Evolutionary conservation across 1,139 yeast species (phyloP).

Genomic region (Yamadazyma friedrichii): DNA sequence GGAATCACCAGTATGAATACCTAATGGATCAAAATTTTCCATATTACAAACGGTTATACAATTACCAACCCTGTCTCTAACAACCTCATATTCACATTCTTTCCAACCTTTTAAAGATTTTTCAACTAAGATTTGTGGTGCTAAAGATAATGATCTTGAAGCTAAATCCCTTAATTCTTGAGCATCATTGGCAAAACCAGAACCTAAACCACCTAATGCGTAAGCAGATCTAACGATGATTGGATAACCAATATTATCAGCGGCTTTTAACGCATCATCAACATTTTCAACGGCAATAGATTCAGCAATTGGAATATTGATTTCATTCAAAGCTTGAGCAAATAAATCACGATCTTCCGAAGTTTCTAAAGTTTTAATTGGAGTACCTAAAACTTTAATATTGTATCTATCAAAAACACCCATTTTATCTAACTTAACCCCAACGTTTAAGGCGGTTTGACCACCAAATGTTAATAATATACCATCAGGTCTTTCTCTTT

Average conservation of each 20-base stretch:
- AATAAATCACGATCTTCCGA: slow-evolving; percentile 97
- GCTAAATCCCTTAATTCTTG: slow-evolving; percentile 83
- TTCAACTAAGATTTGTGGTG: slow-evolving; percentile 95
- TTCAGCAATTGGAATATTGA: slow-evolving; percentile 92
- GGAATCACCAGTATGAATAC: slow-evolving; percentile 98
- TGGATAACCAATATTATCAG: slow-evolving; percentile 86
- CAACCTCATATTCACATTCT: slow-evolving; percentile 98
- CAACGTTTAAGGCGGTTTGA: slow-evolving; percentile 95
- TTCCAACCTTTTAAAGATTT: slow-evolving; percentile 98
- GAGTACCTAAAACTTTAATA: slow-evolving; percentile 95
- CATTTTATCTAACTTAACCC: slow-evolving; percentile 89
- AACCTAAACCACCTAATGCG: slow-evolving; percentile 96
- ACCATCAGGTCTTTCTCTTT: slow-evolving; percentile 95
- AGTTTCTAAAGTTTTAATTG: slow-evolving; percentile 90
- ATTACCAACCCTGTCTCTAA: slow-evolving; percentile 92
- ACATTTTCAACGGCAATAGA: slow-evolving; percentile 92
- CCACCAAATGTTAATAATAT: slow-evolving; percentile 96
- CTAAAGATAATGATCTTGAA: slow-evolving; percentile 81
- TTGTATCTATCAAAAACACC: slow-evolving; percentile 90
- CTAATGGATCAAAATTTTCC: slow-evolving; percentile 98
- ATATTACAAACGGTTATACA: slow-evolving; percentile 98
- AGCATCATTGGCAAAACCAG: slow-evolving; percentile 89
- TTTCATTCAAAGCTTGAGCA: slow-evolving; percentile 91
- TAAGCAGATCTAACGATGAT: slow-evolving; percentile 97
- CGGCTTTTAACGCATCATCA: slow-evolving; percentile 90